These are phyloP conservation scores for Fusarium nurragi DNA, from an alignment of 2,329 filamentous ascomycete genomes.

Conservation along the genomic window DNA sequence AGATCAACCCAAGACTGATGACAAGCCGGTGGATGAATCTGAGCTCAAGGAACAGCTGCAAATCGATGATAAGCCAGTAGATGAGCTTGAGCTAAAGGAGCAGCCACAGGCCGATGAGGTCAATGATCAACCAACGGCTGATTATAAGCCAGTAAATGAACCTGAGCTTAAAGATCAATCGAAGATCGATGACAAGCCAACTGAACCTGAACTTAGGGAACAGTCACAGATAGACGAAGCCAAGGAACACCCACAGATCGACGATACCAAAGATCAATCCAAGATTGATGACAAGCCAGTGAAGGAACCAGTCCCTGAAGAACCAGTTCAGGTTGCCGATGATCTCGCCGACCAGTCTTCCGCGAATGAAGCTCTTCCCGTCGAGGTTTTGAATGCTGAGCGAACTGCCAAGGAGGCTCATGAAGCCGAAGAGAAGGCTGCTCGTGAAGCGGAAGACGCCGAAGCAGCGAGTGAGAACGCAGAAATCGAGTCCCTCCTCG, in stretches of 20 bases:
- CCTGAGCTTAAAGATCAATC: neutral
- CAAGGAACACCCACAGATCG: neutral
- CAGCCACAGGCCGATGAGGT: neutral
- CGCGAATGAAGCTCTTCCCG: constrained; percentile 33
- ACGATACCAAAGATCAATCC: neutral
- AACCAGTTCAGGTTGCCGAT: neutral
- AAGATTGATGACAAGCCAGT: neutral
- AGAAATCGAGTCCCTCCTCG: constrained; percentile 52
- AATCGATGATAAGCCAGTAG: neutral
- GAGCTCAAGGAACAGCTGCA: neutral
- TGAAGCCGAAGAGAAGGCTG: constrained; percentile 34
- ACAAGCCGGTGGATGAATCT: neutral
- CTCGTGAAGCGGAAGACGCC: constrained; percentile 37
- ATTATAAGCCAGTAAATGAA: neutral
- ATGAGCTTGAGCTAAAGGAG: neutral
- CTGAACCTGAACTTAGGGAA: neutral
- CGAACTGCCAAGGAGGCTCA: constrained; percentile 15
- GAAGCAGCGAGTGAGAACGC: constrained; percentile 41
- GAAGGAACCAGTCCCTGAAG: neutral
- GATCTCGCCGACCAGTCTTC: neutral
- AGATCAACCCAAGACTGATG: neutral
- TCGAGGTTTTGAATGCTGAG: constrained; percentile 44
- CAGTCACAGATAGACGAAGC: neutral
- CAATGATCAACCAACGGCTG: neutral
- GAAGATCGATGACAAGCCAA: neutral